Evolutionary conservation across 2,329 filamentous ascomycete species (phyloP), one percentile per base, ranked within the genome.

Genomic region (Pseudopithomyces maydicus): DNA sequence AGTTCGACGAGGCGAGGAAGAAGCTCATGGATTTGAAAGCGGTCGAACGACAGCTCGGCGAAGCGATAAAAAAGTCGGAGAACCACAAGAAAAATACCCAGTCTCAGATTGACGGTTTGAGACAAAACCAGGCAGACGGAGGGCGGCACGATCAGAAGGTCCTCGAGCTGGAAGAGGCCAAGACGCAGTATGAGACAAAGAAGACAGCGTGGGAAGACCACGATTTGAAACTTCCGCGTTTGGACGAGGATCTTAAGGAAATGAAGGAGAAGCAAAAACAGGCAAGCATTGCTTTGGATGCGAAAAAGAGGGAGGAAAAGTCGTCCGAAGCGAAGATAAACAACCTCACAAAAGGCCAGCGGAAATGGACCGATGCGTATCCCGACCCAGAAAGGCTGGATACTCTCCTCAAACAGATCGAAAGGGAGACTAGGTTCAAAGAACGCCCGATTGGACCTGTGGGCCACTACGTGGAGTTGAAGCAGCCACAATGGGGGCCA

Each of bases 391-490:
- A 82, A 39, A 62, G 56, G 20, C 84, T 96, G 67, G 80, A 82
- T 1, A 77, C 80, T 1, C 83, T 97, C 2, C 77, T 96, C 6
- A 81, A 78, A 52, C 83, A 83, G n/a, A 90, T 98, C 58, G 81
- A 86, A 6, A 78, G 80, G n/a, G 91, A 96, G 55, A 74, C 61
- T 2, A 81, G 87, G 0, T 98, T 96, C 70, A 79, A 81, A 22
- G 79, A 84, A 42, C 88, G 84, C 59, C 95, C 95, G 2, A 81
- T 98, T 33, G 95, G 95, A 0, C 95, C 95, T 0, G 80, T 98
- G 14, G 95, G 93, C 29, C 80, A 87, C 22, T 85, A 95, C 68
- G 83, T 99, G 50, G 88, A 87, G 63, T 79, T 99, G 22, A 79
- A 87, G 35, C 88, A 94, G 63, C 89, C 91, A 1, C 83, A 91